Percentiles rank a stretch among this genome's conserved stretches.
Evolutionary conservation across 2,329 filamentous ascomycete genomes (phyloP).

Genomic region (Geosmithia morbida): DNA sequence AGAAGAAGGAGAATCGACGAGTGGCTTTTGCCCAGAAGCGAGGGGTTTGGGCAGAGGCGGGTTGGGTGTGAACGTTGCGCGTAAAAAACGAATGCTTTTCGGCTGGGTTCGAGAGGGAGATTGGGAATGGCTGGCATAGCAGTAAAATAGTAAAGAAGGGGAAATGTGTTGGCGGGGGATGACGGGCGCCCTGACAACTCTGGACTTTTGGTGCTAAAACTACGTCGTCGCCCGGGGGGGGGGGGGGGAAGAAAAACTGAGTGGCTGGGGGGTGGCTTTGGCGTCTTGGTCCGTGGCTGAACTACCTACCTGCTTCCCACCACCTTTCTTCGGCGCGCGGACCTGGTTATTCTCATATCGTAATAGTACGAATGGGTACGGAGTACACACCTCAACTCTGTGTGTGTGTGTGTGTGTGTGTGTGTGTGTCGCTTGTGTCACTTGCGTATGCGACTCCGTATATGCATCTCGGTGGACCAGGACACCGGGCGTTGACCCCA

Average conservation of each 20-base stretch:
- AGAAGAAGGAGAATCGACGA: not conserved
- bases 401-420: no score
- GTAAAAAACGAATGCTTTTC: conserved; percentile 3
- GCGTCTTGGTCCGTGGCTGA: not conserved
- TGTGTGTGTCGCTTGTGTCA: no score
- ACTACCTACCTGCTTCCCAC: not conserved
- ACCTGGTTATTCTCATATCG: no score
- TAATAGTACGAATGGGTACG: no score
- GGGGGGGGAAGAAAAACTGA: conserved; percentile 17
- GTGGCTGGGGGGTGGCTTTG: conserved; percentile 18
- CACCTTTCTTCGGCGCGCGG: no score
- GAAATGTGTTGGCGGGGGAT: conserved; percentile 8
- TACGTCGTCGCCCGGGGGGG: no score
- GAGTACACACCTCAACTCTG: no score
- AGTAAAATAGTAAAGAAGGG: conserved; percentile 1
- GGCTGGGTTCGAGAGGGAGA: conserved; percentile 5
- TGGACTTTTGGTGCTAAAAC: not conserved
- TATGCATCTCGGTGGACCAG: not conserved
- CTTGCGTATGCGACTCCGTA: not conserved
- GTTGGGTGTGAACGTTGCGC: not conserved
- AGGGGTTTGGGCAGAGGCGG: not conserved
- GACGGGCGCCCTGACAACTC: no score
- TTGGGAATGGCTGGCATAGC: conserved; percentile 5
- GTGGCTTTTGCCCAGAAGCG: not conserved
- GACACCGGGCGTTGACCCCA: not conserved